Percentiles rank a stretch among this genome's conserved stretches.
These are phyloP conservation scores for Scolecobasidium constrictum DNA, from an alignment of 2,329 filamentous ascomycete genomes.

Conservation along the genomic window DNA sequence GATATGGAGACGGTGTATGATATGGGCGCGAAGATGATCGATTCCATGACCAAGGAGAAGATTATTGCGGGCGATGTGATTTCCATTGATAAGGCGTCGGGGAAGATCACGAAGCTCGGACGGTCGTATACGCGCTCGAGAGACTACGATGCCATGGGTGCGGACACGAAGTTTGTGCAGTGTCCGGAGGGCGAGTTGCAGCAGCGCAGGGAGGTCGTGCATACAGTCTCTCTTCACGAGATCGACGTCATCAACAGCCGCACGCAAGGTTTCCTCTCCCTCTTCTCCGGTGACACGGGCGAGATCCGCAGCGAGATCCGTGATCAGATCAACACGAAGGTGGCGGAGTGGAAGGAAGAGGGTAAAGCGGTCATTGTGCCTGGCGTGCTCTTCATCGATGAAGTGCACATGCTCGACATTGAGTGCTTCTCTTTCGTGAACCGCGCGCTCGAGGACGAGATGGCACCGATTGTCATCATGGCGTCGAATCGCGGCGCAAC, in stretches of 20 bases:
- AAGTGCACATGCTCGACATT: slow-evolving; percentile 99
- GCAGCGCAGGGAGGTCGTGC: slow-evolving; percentile 91
- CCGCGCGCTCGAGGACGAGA: slow-evolving; percentile 84
- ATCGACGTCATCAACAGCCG: slow-evolving; percentile 99
- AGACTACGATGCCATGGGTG: slow-evolving; percentile 98
- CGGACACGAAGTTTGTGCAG: slow-evolving; percentile 95
- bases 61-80: slow-evolving; percentile 98
- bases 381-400: slow-evolving; percentile 94
- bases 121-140: slow-evolving; percentile 88
- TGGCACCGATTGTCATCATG: slow-evolving; percentile 98
- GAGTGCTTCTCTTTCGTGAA: slow-evolving; percentile 99
- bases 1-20: slow-evolving; percentile 99
- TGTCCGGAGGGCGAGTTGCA: slow-evolving; percentile 96
- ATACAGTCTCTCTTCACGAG: slow-evolving; percentile 94
- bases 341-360: slow-evolving; percentile 98
- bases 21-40: slow-evolving; percentile 99
- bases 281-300: slow-evolving; percentile 96
- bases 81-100: slow-evolving; percentile 95
- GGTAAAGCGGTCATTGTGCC: slow-evolving; percentile 98
- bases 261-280: slow-evolving; percentile 93
- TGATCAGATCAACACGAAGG: slow-evolving; percentile 98
- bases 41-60: slow-evolving; percentile 98
- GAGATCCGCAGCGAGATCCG: slow-evolving; percentile 96
- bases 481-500: slow-evolving; percentile 91
- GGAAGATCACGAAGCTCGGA: slow-evolving; percentile 94